Percentiles rank a stretch among this genome's conserved stretches.
phyloP scores from a whole-genome alignment of 2,329 filamentous ascomycete genomes.

The Graphilbum fragrans region DNA sequence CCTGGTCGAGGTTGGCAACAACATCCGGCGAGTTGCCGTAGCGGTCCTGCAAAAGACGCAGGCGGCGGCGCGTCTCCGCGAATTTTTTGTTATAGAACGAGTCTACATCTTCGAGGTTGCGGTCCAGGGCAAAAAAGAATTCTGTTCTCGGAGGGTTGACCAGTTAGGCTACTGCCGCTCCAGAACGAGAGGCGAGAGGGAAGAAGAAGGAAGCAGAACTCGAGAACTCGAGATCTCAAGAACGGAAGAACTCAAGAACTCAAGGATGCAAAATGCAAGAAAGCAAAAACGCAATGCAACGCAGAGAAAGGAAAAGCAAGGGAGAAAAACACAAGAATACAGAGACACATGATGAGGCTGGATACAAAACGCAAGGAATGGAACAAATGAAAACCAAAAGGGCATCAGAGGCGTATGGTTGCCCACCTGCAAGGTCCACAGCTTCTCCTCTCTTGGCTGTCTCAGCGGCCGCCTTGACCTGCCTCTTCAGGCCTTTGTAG shows the following conservation, averaged over 20 bases:
- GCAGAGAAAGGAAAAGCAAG: neutral
- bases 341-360: neutral
- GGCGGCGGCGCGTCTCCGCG: slow-evolving; percentile 66
- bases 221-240: neutral
- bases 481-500: slow-evolving; percentile 87
- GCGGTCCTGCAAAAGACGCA: slow-evolving; percentile 77
- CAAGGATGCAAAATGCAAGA: neutral
- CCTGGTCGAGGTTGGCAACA: slow-evolving; percentile 63
- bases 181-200: slow-evolving; percentile 4
- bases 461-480: slow-evolving; percentile 70
- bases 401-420: slow-evolving; percentile 10
- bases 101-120: slow-evolving; percentile 94
- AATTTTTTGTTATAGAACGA: slow-evolving; percentile 96
- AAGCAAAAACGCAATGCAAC: neutral
- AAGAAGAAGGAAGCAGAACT: neutral
- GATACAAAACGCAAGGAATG: neutral
- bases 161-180: slow-evolving; percentile 22
- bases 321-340: neutral
- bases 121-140: slow-evolving; percentile 93
- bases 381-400: neutral
- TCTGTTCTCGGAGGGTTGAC: slow-evolving; percentile 40
- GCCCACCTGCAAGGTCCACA: slow-evolving; percentile 82
- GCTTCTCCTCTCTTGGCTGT: slow-evolving; percentile 56
- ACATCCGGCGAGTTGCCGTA: slow-evolving; percentile 66
- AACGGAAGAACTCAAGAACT: neutral